Base-by-base conservation (phyloP, 306 rosid genomes). In the Sindora glabra region DNA sequence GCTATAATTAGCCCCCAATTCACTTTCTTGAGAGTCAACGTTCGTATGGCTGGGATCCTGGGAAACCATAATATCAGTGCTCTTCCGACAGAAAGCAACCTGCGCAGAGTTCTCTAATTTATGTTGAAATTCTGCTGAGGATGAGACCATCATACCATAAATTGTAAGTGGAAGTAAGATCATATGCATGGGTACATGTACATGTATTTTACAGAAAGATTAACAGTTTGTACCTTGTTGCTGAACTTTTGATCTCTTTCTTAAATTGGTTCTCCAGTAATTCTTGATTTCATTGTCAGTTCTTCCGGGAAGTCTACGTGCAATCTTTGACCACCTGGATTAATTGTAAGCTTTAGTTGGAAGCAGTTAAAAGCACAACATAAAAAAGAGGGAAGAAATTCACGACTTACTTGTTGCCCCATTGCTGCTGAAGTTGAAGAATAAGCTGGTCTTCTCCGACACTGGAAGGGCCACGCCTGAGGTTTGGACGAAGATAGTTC, bases 381-480 rank as follows among this genome's bases (percentile, higher is more conserved):
- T 10, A 25, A 40, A 60, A 23, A 13, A 1, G 14, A 12, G 27
- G 39, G 2, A 9, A 40, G 38, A 16, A 64, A 55, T 53, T n/a
- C n/a, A n/a, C 61, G 24, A 17, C 91, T 54, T 69, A 89, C 97
- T 89, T 83, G 87, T 89, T 86, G 15, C 92, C 92, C 95, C 85
- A 83, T 77, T 48, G 72, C 45, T 71, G 64, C 22, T 89, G 97
- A 76, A 83, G 87, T 32, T 84, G 76, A 65, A 74, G 56, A 64
- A 89, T 83, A 32, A 67, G 66, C 1, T n/a, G 37, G 68, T 77
- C 86, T 70, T 86, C 97, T 62, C 66, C 84, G 33, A 50, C 15
- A 25, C 70, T 71, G 5, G 77, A 67, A 25, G 70, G 64, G 5
- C 83, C 89, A 32, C 58, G 92, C 79, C 78, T 86, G 18, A 89